Base-by-base conservation (phyloP, 1,139 yeast species). In the Protomyces inundatus region DNA sequence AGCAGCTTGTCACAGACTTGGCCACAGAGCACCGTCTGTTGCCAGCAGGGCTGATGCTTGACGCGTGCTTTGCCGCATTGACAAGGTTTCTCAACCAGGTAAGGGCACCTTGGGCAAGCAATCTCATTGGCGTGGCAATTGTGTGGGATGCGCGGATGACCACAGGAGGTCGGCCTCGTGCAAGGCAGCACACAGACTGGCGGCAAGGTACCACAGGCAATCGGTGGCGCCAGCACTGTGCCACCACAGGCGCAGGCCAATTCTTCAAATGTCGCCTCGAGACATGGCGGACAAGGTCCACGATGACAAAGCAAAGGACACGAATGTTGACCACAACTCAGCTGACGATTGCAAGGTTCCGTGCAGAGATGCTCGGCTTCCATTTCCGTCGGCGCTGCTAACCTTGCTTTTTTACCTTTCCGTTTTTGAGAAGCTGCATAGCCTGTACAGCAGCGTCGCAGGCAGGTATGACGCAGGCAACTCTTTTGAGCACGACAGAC, bases 351-450 rank as follows among this genome's bases (percentile, higher is more conserved):
- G 75, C 98, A 90, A 0, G 82, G 80, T 65, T 80, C 80, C 4
- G 88, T 80, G 76, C 98, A 90, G 12, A 88, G 81, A 74, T 90
- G 98, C 4, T 79, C 80, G 0, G 91, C 85, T 72, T 90, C 97
- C 42, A 82, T 76, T 73, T 84, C 80, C 65, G 84, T 85, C 12
- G 76, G 75, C 51, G 70, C 69, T 37, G 54, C 53, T 32, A 40
- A 37, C 3, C 55, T 51, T 6, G 56, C 55, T 9, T 23, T 69
- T 66, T 61, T 82, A 68, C 64, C 79, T 73, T 10, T 80, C 62
- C 97, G 78, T 54, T 75, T 79, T 58, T 83, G 77, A 0, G 95
- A 96, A 4, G 74, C 70, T 52, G 81, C 82, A 70, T 88, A 93
- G 67, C 78, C 84, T 4, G 80, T 77, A 73, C 98, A 90, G 74